Evolutionary conservation across 2,329 filamentous ascomycete genomes (phyloP), one percentile per base, ranked within the genome.

Genomic region (Fonsecaea pedrosoi): DNA sequence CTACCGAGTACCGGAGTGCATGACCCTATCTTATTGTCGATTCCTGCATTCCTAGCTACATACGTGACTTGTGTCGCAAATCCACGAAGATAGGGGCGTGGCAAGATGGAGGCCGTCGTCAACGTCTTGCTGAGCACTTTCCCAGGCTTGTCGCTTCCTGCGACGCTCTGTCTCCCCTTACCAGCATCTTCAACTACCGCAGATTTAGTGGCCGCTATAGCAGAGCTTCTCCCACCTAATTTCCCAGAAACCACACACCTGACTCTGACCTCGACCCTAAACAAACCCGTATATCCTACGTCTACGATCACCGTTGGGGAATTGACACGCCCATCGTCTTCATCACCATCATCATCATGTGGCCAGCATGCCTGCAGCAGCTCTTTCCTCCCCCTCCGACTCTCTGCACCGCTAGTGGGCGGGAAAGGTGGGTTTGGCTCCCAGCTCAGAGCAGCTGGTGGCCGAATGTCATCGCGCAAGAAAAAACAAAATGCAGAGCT

Each of bases 351-450:
- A 25, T 25, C 25, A 42, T 42, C 65, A 59, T 70, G 65, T 62
- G 45, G n/a, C 7, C 64, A 70, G 3, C 76, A 78, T 38, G 72
- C 75, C 4, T 15, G 21, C 32, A 87, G 90, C 82, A 87, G 90
- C 82, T 87, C 88, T 38, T 89, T 98, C 71, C 84, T 99, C 15
- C 90, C 93, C 0, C 85, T 99, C 3, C 92, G 93, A 62, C 87
- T 99, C 35, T 90, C 89, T 6, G 83, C 90, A 1, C 90, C 91
- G 5, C 82, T 97, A 45, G 91, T 90, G 73, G 95, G 96, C 82
- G 96, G 96, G 77, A 99, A 99, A 77, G 95, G 95, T 79, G 95
- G 95, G 75, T 99, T 99, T 77, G 95, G 95, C 62, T 98, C 94
- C 1, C 96, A 99, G 78, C 88, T 99, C 42, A 92, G 96, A 76